Evolutionary conservation across 1,284 basidiomycete genomes (phyloP), one percentile per base, ranked within the genome.

Genomic region (Cronartium quercuum): DNA sequence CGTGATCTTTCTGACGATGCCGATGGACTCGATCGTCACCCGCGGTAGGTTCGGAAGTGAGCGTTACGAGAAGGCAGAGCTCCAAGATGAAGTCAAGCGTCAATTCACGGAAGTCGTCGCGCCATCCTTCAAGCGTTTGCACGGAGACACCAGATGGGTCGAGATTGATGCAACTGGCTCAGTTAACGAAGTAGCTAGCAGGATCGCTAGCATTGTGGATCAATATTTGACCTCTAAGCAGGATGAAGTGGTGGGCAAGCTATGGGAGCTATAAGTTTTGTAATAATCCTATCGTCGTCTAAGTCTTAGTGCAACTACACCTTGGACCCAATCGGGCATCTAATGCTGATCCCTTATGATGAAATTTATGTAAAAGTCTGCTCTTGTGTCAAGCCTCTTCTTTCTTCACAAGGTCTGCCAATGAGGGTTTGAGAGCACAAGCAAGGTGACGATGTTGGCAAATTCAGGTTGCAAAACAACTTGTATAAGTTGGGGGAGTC

Each of bases 31-130:
- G 40, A 24, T 63, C 6, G 37, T 62, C 12, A 80, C 84, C 64
- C 86, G 95, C n/a, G 90, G 90, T 1, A 92, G 91, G 0, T 98
- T 91, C 79, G 96, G 96, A 0, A 86, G 87, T 69, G 95, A 98
- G 83, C 86, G 94, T 13, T 84, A 83, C 78, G 84, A 84, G 76
- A 81, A 79, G 68, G 62, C 71, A 5, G 80, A 81, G 34, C 79
- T 83, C 42, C 82, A 83, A 73, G 75, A 77, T 29, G 78, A 79
- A 65, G 82, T 83, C 38, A 41, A 40, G 63, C 68, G 68, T 12
- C 68, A 65, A 24, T 71, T 63, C 34, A 35, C 34, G 21, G 18
- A 70, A 44, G 62, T 58, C 58, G 68, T 60, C 13, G 21, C 21
- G 34, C 89, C 78, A 84, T 86, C 77, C 80, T 80, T 29, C 79